Conservation (phyloP, 2,329 filamentous ascomycete species). For the Tolypocladium endophyticum region DNA sequence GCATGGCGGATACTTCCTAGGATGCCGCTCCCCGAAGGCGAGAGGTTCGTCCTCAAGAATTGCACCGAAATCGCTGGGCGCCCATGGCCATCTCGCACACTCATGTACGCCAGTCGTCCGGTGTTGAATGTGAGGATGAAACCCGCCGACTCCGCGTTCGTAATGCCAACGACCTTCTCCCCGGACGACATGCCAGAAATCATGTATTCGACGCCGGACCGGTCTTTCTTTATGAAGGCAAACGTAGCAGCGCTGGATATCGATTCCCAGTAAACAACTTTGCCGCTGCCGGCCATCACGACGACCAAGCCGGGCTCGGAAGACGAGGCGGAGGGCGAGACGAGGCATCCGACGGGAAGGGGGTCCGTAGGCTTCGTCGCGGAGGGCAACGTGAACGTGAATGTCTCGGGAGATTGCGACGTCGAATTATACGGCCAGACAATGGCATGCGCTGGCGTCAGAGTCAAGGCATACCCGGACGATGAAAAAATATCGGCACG, state of each 20-base stretch:
- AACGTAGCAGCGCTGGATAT: conserved; percentile 81
- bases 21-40: conserved; percentile 51
- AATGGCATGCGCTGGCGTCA: conserved; percentile 73
- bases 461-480: conserved; percentile 64
- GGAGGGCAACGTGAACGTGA: conserved; percentile 70
- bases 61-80: conserved; percentile 71
- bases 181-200: conserved; percentile 67
- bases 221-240: conserved; percentile 72
- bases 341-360: conserved; percentile 72
- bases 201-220: conserved; percentile 65
- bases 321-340: conserved; percentile 67
- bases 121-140: conserved; percentile 79
- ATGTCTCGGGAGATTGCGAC: conserved; percentile 61
- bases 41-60: conserved; percentile 56
- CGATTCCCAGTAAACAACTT: conserved; percentile 90
- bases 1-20: conserved; percentile 74
- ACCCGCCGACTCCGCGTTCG: conserved; percentile 76
- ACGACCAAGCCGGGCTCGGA: conserved; percentile 79
- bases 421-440: conserved; percentile 81
- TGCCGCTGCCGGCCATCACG: conserved; percentile 73
- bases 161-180: conserved; percentile 66
- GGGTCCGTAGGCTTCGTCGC: conserved; percentile 58
- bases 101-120: conserved; percentile 78
- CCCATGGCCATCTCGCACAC: conserved; percentile 75
- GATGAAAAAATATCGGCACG: conserved; percentile 56